These are phyloP conservation scores for Candida pseudoviswanathii DNA, from an alignment of 1,139 yeast species.

Conservation along the genomic window DNA sequence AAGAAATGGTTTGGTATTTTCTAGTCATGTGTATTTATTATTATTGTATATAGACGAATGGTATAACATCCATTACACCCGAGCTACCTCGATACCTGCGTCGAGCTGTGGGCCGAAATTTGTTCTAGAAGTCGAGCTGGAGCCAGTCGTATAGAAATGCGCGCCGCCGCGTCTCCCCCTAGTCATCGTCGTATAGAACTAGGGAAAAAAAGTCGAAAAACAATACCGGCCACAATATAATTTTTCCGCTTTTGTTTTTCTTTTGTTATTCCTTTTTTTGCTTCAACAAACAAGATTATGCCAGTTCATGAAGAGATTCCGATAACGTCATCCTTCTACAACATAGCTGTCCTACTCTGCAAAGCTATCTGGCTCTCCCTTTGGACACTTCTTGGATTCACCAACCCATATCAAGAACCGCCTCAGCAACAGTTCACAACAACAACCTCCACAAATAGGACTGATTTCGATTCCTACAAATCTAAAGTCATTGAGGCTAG, in stretches of 20 bases:
- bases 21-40: constrained; percentile 14
- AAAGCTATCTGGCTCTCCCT: constrained; percentile 11
- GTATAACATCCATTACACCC: neutral
- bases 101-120: too few species aligned
- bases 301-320: constrained; percentile 16
- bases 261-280: neutral
- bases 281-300: constrained; percentile 8
- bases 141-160: too few species aligned
- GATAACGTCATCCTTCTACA: constrained; percentile 11
- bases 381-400: constrained; percentile 7
- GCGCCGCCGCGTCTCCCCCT: too few species aligned
- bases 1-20: constrained; percentile 43
- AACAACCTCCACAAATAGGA: neutral
- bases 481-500: constrained; percentile 28
- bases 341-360: constrained; percentile 10
- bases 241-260: neutral
- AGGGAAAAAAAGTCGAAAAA: neutral
- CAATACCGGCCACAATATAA: neutral
- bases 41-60: neutral
- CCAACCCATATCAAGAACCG: neutral
- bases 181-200: too few species aligned
- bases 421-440: neutral
- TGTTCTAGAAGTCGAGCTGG: too few species aligned
- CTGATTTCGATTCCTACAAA: constrained; percentile 3
- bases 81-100: too few species aligned